Evolutionary conservation across 768 basidiomycete species (phyloP).

Genomic region (Amanita rimosa): DNA sequence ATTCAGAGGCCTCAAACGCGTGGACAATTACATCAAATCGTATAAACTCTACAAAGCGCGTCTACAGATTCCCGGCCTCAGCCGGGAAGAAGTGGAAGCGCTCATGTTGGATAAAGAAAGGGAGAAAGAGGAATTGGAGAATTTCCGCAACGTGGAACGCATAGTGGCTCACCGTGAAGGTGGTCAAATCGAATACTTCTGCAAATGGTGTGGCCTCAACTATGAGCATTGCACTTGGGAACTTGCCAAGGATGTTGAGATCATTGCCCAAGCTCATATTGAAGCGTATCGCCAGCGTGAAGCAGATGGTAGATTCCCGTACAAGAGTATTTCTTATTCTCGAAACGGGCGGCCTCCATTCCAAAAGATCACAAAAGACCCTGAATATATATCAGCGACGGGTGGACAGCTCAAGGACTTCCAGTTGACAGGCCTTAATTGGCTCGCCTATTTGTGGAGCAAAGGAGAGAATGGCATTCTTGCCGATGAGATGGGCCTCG

Average conservation of each 20-base stretch:
- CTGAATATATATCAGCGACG: conserved; percentile 66
- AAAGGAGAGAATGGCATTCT: conserved; percentile 94
- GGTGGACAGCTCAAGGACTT: conserved; percentile 94
- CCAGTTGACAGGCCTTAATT: conserved; percentile 95
- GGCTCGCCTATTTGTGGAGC: conserved; percentile 96
- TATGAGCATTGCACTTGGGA: conserved; percentile 99
- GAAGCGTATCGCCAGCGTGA: conserved; percentile 71
- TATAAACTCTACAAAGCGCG: conserved; percentile 67
- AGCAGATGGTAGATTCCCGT: conserved; percentile 72
- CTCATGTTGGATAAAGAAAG: conserved; percentile 86
- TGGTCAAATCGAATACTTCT: conserved; percentile 73
- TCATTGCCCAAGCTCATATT: conserved; percentile 69
- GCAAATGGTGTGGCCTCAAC: conserved; percentile 92
- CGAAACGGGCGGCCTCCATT: conserved; percentile 65
- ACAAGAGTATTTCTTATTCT: conserved; percentile 64
- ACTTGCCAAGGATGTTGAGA: conserved; percentile 63
- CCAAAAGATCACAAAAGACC: conserved; percentile 78
- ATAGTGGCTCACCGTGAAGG: conserved; percentile 71
- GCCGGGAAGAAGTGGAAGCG: conserved; percentile 82
- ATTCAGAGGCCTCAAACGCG: conserved; percentile 91
- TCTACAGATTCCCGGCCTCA: conserved; percentile 51
- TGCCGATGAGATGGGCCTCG: conserved; percentile 99
- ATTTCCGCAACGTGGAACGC: conserved; percentile 85
- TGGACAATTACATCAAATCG: conserved; percentile 97
- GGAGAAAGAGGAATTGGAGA: conserved; percentile 84